Base-by-base conservation (phyloP, 805 yeast species). In the Yarrowia sp. region DNA sequence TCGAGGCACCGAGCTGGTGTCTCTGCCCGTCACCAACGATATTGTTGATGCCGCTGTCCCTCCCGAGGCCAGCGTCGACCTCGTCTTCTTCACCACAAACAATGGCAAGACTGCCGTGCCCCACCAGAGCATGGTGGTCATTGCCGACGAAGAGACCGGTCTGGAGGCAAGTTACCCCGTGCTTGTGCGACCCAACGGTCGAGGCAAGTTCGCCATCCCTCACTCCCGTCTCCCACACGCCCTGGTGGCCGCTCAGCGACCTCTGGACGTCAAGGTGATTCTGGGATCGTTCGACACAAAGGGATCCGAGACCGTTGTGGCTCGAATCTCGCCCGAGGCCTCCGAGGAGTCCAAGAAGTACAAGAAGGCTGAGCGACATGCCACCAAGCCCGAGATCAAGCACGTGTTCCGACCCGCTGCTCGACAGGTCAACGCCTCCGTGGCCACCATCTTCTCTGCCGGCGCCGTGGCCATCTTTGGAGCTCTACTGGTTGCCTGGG, bases 321-420 rank as follows among this genome's bases (percentile, higher is more conserved):
- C 65, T 39, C 67, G 64, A 14, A 63, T 59, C 19, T 27, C 59
- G 25, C 59, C 65, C 14, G 62, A 65, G 19, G 59, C 19, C n/a
- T n/a, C 51, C 36, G 56, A 51, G 29, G 59, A 55, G 21, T 25
- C 65, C 12, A 59, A 41, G 29, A 31, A 33, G 13, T 39, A 55
- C 39, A 63, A 64, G 29, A 19, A 31, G 36, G 63, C 64, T 5
- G 38, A 38, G 22, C 61, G 72, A 46, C 63, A 69, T 22, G 86
- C 80, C 2, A 71, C 80, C 13, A 72, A 79, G 69, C 82, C 85
- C 2, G 91, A 86, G 73, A 86, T 90, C 66, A 72, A 72, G 65
- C 90, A 88, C 72, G 70, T 74, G 35, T 90, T 90, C 76, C 78
- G 77, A 62, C 71, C 73, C 4, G 81, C 80, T n/a, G 83, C 84